Conservation (phyloP, 1,139 yeast genomes). For the Pichia sp. region DNA sequence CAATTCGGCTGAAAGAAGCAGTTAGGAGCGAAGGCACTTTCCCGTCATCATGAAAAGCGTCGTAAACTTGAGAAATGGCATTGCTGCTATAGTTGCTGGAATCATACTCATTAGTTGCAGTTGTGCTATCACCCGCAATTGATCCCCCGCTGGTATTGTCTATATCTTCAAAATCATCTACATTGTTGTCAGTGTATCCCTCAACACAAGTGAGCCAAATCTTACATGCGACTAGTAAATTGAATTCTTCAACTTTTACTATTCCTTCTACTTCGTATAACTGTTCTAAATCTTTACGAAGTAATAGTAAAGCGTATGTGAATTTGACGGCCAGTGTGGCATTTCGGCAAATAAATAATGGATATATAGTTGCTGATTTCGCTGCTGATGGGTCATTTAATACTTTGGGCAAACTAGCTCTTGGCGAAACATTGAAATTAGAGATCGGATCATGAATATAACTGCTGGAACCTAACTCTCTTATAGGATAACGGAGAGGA, state of each 20-base stretch:
- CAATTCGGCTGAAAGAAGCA: background rate
- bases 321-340: slow-evolving; percentile 40
- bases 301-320: slow-evolving; percentile 47
- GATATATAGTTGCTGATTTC: slow-evolving; percentile 34
- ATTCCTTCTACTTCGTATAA: slow-evolving; percentile 36
- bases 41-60: background rate
- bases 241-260: slow-evolving; percentile 28
- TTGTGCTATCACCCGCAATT: background rate
- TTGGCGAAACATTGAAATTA: background rate
- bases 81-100: background rate
- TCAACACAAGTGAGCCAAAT: slow-evolving; percentile 31
- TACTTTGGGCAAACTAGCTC: slow-evolving; percentile 25
- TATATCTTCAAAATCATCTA: background rate
- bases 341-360: slow-evolving; percentile 47
- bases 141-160: background rate
- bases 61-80: background rate
- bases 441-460: slow-evolving; percentile 49
- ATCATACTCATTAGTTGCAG: background rate
- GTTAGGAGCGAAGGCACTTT: slow-evolving; percentile 1
- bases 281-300: slow-evolving; percentile 49
- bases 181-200: slow-evolving; percentile 16
- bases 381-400: slow-evolving; percentile 21
- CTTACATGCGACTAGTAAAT: slow-evolving; percentile 32
- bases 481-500: slow-evolving; percentile 49
- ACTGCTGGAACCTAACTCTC: slow-evolving; percentile 47